Percentiles rank a stretch among this genome's conserved stretches.
Evolutionary conservation across 352 stramenopile species (phyloP).

Genomic region (Pythium scleroteichum): DNA sequence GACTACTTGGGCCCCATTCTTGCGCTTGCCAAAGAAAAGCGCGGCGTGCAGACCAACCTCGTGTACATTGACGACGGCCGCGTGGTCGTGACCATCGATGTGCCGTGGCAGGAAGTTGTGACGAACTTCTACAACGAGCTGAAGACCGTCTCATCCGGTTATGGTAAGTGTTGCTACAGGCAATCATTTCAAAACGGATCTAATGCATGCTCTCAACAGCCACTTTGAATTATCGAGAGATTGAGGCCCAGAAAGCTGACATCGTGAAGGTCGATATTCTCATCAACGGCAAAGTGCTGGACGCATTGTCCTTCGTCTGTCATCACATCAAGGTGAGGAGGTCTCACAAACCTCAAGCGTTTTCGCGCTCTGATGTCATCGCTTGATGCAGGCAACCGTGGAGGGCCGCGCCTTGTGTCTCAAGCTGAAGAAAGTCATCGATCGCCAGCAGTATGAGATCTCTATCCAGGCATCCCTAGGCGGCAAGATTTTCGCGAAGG

Average conservation of each 20-base stretch:
- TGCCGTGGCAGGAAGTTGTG: slow-evolving; percentile 99
- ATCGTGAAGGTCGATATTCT: slow-evolving; percentile 95
- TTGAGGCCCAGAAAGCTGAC: slow-evolving; percentile 89
- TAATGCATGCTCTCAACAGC: slow-evolving; percentile 33
- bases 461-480: slow-evolving; percentile 97
- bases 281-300: slow-evolving; percentile 94
- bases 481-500: slow-evolving; percentile 96
- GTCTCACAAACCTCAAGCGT: neutral
- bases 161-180: slow-evolving; percentile 48
- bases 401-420: slow-evolving; percentile 90
- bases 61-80: slow-evolving; percentile 94
- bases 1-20: slow-evolving; percentile 96
- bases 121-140: slow-evolving; percentile 99
- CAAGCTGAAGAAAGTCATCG: slow-evolving; percentile 96
- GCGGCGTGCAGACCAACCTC: slow-evolving; percentile 91
- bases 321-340: slow-evolving; percentile 65
- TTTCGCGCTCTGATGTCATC: neutral
- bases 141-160: slow-evolving; percentile 95
- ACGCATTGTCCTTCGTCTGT: slow-evolving; percentile 97
- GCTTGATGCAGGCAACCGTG: slow-evolving; percentile 39
- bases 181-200: neutral
- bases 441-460: slow-evolving; percentile 98
- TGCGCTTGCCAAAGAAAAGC: slow-evolving; percentile 91
- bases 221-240: slow-evolving; percentile 94
- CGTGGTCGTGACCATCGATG: slow-evolving; percentile 92